Base-by-base conservation (phyloP, 2,329 filamentous ascomycete species). In the Neofusicoccum laricinum region DNA sequence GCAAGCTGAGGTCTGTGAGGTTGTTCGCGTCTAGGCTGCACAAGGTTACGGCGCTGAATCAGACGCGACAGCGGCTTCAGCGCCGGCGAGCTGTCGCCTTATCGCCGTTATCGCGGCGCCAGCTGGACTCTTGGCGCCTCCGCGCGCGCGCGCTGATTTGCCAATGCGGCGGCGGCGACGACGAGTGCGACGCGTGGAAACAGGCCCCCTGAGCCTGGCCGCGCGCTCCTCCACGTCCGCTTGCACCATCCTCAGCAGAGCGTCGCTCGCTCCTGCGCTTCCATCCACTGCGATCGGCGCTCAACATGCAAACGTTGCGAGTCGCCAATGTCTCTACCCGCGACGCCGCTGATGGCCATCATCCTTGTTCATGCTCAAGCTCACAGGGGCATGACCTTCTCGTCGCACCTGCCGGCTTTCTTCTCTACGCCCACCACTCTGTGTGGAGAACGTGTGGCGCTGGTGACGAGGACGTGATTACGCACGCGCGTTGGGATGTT, bases 31-130 rank as follows among this genome's bases (percentile, higher is more conserved):
- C 45, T 32, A 58, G 53, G 32, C 53, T 45, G 53, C 14, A 32
- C 25, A 32, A 58, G 38, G 53, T 58, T 58, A 32, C 51, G 51
- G n/a, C 17, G 34, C 51, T 55, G 51, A 55, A 14, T 41, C 51
- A 36, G 32, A 30, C 34, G 50, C 17, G 17, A 12, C 49, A 17
- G 12, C 25, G 17, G 45, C 45, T 25, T 51, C 49, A 17, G 7
- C 19, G 19, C 30, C 41, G n/a, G n/a, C 41, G 8, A 45, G 40
- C 36, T 19, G 25, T 4, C 17, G 8, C 15, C 53, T 58, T 58
- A 58, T 58, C 55, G 40, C 14, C n/a, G 5, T 43, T 43, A 43
- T 43, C 41, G 41, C 41, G 1, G 14, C 41, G 14, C 15, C 7
- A 43, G 41, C n/a, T 1, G 15, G 4, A 6, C 4, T 1, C 25